phyloP scores from a whole-genome alignment of 2,329 filamentous ascomycete genomes.

The Pseudonectria buxi region DNA sequence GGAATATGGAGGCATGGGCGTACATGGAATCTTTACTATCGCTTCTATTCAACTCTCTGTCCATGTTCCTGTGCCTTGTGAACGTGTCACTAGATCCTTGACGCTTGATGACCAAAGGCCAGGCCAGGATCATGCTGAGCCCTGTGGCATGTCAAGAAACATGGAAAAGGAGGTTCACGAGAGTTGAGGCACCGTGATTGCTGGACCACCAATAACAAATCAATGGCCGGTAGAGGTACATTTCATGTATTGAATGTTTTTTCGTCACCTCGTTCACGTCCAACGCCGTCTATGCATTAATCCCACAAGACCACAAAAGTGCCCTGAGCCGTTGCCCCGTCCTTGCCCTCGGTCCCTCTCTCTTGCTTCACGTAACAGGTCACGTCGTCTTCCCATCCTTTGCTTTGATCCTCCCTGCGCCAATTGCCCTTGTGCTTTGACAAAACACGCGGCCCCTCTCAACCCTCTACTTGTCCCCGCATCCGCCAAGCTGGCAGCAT shows the following conservation, averaged over 20 bases:
- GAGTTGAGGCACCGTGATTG: too few relatives aligned
- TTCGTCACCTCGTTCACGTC: slow-evolving; percentile 22
- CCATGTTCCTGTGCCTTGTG: too few relatives aligned
- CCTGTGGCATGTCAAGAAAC: too few relatives aligned
- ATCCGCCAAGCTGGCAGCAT: slow-evolving; percentile 1
- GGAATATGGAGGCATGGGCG: too few relatives aligned
- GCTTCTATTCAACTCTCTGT: too few relatives aligned
- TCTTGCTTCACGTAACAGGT: neutral
- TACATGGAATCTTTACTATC: too few relatives aligned
- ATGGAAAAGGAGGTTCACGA: too few relatives aligned
- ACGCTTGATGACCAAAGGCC: too few relatives aligned
- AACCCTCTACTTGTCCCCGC: neutral
- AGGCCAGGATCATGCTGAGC: too few relatives aligned
- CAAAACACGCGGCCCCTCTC: neutral
- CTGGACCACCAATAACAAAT: too few relatives aligned
- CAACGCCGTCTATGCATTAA: slow-evolving; percentile 31
- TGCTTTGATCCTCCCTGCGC: slow-evolving; percentile 2
- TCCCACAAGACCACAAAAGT: slow-evolving; percentile 14
- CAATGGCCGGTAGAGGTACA: too few relatives aligned
- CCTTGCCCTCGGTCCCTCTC: neutral
- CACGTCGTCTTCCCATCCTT: slow-evolving; percentile 4
- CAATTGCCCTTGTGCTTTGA: neutral
- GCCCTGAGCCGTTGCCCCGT: slow-evolving; percentile 8
- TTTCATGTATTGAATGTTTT: slow-evolving; percentile 2
- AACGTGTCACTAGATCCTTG: too few relatives aligned